phyloP scores from a whole-genome alignment of 2,329 filamentous ascomycete species.

The Fusarium sp. region DNA sequence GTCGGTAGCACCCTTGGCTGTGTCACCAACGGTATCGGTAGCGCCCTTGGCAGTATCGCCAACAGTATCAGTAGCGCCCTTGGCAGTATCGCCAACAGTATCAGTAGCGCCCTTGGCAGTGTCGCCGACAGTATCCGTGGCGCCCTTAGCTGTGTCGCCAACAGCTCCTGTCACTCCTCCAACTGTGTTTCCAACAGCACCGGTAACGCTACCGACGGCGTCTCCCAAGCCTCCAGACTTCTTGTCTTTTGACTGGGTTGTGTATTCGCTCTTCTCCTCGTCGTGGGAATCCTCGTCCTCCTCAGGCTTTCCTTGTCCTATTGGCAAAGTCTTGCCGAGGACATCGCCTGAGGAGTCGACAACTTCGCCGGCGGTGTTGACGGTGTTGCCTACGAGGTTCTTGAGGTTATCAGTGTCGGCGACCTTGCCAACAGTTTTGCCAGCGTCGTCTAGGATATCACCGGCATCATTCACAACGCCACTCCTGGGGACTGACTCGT shows the following conservation, averaged over 20 bases:
- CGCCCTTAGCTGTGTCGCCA: conserved; percentile 26
- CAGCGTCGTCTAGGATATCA: conserved; percentile 59
- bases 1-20: not conserved
- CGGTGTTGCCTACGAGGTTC: conserved; percentile 57
- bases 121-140: conserved; percentile 16
- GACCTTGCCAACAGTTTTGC: conserved; percentile 59
- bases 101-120: conserved; percentile 16
- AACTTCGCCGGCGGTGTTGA: conserved; percentile 53
- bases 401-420: conserved; percentile 55
- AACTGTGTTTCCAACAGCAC: conserved; percentile 19
- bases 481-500: conserved; percentile 52
- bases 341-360: conserved; percentile 56
- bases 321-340: conserved; percentile 55
- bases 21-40: conserved; percentile 8
- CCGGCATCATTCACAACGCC: conserved; percentile 60
- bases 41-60: conserved; percentile 13
- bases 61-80: conserved; percentile 12
- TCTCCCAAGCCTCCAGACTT: conserved; percentile 48
- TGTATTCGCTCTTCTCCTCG: conserved; percentile 54
- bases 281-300: conserved; percentile 38
- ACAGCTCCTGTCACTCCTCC: conserved; percentile 19
- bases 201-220: conserved; percentile 24
- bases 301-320: conserved; percentile 50
- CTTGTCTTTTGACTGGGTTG: conserved; percentile 54
- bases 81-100: conserved; percentile 18